Conservation (phyloP, 2,329 filamentous ascomycete genomes). For the Fusarium bactridioides region DNA sequence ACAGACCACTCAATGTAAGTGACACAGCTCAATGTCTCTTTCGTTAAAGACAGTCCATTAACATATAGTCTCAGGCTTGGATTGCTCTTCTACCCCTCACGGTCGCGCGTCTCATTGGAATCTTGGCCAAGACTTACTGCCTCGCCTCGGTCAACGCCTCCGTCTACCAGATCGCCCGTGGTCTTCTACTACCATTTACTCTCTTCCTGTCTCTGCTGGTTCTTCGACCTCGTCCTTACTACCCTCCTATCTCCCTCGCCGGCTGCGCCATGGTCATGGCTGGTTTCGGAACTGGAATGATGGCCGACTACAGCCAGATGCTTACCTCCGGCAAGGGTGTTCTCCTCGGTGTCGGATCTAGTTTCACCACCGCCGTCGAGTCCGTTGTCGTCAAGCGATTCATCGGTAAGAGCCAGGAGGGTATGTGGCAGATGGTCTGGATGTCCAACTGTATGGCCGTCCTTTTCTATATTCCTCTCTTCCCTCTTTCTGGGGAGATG, state of each 20-base stretch:
- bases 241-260: slow-evolving; percentile 38
- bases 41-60: background rate
- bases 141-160: slow-evolving; percentile 42
- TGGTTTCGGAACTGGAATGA: slow-evolving; percentile 40
- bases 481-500: slow-evolving; percentile 39
- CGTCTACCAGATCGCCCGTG: slow-evolving; percentile 40
- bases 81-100: slow-evolving; percentile 38
- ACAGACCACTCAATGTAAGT: slow-evolving; percentile 33
- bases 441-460: slow-evolving; percentile 41
- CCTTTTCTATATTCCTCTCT: slow-evolving; percentile 38
- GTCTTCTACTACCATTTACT: slow-evolving; percentile 38
- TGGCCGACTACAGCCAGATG: slow-evolving; percentile 42
- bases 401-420: slow-evolving; percentile 39
- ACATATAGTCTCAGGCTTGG: slow-evolving; percentile 28
- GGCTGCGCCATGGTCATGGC: slow-evolving; percentile 42
- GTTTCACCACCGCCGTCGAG: slow-evolving; percentile 40
- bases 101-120: slow-evolving; percentile 37
- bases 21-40: background rate
- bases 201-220: slow-evolving; percentile 39
- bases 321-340: slow-evolving; percentile 40
- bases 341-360: slow-evolving; percentile 38
- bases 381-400: slow-evolving; percentile 40
- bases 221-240: slow-evolving; percentile 40
- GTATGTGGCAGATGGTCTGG: slow-evolving; percentile 43
- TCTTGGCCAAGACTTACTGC: slow-evolving; percentile 42